These are phyloP conservation scores for Trichoderma sp. DNA, from an alignment of 2,329 filamentous ascomycete species.

Conservation along the genomic window DNA sequence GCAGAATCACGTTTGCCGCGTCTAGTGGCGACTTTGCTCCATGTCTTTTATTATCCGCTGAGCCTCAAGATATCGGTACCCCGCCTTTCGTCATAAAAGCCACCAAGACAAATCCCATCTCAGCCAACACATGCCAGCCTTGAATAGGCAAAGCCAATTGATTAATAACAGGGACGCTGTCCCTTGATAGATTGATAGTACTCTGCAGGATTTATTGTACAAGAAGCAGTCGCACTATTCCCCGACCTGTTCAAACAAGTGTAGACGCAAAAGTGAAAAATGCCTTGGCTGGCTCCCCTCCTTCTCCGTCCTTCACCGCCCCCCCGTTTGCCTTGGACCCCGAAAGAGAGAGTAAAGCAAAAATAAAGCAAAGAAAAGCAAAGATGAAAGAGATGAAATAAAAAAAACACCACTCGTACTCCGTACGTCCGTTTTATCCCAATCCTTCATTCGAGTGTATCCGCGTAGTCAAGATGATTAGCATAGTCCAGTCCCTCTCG, in stretches of 20 bases:
- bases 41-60: background rate
- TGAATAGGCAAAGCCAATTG: background rate
- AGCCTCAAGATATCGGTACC: background rate
- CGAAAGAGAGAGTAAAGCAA: background rate
- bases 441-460: conserved; percentile 19
- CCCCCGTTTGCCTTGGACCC: background rate
- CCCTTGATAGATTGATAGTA: conserved; percentile 6
- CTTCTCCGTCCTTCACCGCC: background rate
- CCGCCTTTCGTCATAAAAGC: background rate
- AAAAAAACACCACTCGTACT: conserved; percentile 17
- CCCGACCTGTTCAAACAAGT: conserved; percentile 1
- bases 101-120: background rate
- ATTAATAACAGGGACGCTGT: conserved; percentile 2
- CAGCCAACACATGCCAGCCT: background rate
- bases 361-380: background rate
- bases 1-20: background rate
- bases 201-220: conserved; percentile 16
- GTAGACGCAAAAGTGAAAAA: background rate
- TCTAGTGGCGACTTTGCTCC: background rate
- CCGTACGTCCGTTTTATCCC: conserved; percentile 22
- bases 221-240: conserved; percentile 9
- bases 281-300: background rate
- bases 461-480: conserved; percentile 21
- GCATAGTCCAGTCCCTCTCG: conserved; percentile 10
- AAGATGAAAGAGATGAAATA: background rate